Evolutionary conservation across 139 green algal species (phyloP).

Genomic region (Zygnema cylindricum): DNA sequence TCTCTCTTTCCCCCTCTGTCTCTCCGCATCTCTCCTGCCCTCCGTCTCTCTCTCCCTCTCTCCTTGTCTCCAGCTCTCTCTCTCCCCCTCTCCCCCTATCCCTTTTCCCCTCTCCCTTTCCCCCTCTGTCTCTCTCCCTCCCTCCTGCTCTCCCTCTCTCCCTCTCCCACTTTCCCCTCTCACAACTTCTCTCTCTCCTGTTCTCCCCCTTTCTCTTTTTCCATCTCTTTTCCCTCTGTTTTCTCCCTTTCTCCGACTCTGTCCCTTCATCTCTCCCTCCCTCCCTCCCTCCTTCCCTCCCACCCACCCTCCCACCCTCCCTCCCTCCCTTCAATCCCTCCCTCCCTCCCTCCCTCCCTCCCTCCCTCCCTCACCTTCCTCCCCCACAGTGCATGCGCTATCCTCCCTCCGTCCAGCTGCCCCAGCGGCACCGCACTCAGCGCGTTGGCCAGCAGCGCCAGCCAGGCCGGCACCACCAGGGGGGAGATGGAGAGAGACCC

Average conservation of each 20-base stretch:
- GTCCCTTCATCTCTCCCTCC: neutral
- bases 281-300: neutral
- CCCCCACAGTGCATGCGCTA: slow-evolving; percentile 44
- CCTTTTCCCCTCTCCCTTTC: too few relatives aligned
- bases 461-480: slow-evolving; percentile 40
- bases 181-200: too few relatives aligned
- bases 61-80: too few relatives aligned
- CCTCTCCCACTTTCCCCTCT: too few relatives aligned
- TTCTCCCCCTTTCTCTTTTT: too few relatives aligned
- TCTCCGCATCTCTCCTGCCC: too few relatives aligned
- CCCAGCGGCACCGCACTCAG: slow-evolving; percentile 56
- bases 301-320: neutral
- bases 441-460: slow-evolving; percentile 48
- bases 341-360: neutral
- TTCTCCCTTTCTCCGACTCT: neutral
- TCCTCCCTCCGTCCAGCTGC: slow-evolving; percentile 48
- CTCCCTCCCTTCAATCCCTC: too few relatives aligned
- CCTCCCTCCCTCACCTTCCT: slow-evolving; percentile 43
- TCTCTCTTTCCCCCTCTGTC: too few relatives aligned
- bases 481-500: slow-evolving; percentile 15
- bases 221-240: neutral
- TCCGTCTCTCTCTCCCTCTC: too few relatives aligned
- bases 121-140: too few relatives aligned
- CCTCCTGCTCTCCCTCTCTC: too few relatives aligned
- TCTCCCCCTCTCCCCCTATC: too few relatives aligned